phyloP scores from a whole-genome alignment of 1,284 basidiomycete genomes.

The Ceratorhiza oryzae-sativae region DNA sequence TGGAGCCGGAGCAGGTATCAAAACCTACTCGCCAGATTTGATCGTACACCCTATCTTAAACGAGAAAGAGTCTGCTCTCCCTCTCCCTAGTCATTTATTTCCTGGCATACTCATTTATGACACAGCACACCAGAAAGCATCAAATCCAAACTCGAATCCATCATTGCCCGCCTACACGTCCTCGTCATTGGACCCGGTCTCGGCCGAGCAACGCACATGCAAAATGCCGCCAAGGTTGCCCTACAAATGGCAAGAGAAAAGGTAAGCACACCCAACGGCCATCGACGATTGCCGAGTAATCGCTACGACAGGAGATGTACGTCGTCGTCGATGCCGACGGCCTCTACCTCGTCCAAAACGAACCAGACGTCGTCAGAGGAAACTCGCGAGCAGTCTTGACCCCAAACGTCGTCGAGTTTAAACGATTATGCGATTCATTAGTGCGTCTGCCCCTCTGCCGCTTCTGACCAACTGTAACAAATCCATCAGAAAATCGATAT shows the following conservation, averaged over 20 bases:
- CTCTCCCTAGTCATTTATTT: conserved; percentile 9
- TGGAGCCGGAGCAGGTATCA: conserved; percentile 87
- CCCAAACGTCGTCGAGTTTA: conserved; percentile 95
- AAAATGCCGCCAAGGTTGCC: conserved; percentile 62
- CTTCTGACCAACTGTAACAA: neutral
- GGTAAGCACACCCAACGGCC: too few species aligned
- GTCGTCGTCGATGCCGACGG: conserved; percentile 95
- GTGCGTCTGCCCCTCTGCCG: conserved; percentile 57
- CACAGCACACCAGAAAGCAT: conserved; percentile 59
- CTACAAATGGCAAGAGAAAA: conserved; percentile 55
- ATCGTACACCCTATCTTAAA: conserved; percentile 93
- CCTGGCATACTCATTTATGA: conserved; percentile 13
- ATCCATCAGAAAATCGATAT: conserved; percentile 34
- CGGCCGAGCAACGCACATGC: conserved; percentile 91
- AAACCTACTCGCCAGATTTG: conserved; percentile 93
- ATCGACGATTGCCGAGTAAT: too few species aligned
- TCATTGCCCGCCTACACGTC: conserved; percentile 88
- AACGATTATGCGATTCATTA: conserved; percentile 76
- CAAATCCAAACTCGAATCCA: conserved; percentile 63
- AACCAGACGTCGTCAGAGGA: conserved; percentile 76
- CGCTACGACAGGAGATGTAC: conserved; percentile 76
- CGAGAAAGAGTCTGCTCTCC: conserved; percentile 55
- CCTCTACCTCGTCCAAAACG: conserved; percentile 78
- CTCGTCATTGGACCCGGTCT: conserved; percentile 93
- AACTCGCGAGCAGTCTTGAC: conserved; percentile 86